A percentile compares a stretch with the other conserved stretches of the same genome.
Evolutionary conservation across 306 rosid species (phyloP).

Genomic region (Vigna nakashimae): DNA sequence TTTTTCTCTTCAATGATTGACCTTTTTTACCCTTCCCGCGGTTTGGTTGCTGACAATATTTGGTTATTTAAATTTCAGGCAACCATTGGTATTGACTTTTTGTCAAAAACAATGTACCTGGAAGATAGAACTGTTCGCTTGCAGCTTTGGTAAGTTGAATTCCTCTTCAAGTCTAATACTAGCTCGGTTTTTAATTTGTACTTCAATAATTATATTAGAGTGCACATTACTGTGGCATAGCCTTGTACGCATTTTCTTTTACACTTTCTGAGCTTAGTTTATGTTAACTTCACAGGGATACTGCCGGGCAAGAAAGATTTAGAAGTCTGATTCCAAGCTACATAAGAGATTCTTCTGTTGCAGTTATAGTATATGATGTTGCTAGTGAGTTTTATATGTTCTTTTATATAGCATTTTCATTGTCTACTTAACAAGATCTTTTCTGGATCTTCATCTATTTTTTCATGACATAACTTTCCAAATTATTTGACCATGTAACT

Average conservation of each 20-base stretch:
- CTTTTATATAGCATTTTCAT: constrained; percentile 9
- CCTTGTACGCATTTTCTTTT: neutral
- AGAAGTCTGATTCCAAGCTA: constrained; percentile 99
- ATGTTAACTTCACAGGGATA: constrained; percentile 74
- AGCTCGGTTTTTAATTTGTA: constrained; percentile 23
- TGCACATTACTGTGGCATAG: neutral
- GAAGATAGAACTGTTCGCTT: constrained; percentile 99
- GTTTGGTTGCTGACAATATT: constrained; percentile 35
- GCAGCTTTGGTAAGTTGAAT: constrained; percentile 87
- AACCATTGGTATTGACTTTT: constrained; percentile 94
- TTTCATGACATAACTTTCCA: neutral
- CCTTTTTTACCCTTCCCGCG: constrained; percentile 13
- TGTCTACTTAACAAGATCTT: constrained; percentile 5
- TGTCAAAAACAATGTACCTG: constrained; percentile 98
- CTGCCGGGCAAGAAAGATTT: constrained; percentile 99
- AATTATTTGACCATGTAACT: constrained; percentile 17
- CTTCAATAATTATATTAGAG: neutral
- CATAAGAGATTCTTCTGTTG: constrained; percentile 98
- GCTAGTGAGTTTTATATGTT: constrained; percentile 68
- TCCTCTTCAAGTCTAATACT: constrained; percentile 38
- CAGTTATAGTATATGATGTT: constrained; percentile 91
- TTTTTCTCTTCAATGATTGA: neutral
- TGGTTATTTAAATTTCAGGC: constrained; percentile 65
- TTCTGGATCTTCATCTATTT: neutral
- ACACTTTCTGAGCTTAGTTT: constrained; percentile 30